Percentiles rank a stretch among this genome's conserved stretches.
Evolutionary conservation across 1,284 basidiomycete species (phyloP).

Genomic region (Lentinula novae-zelandiae): DNA sequence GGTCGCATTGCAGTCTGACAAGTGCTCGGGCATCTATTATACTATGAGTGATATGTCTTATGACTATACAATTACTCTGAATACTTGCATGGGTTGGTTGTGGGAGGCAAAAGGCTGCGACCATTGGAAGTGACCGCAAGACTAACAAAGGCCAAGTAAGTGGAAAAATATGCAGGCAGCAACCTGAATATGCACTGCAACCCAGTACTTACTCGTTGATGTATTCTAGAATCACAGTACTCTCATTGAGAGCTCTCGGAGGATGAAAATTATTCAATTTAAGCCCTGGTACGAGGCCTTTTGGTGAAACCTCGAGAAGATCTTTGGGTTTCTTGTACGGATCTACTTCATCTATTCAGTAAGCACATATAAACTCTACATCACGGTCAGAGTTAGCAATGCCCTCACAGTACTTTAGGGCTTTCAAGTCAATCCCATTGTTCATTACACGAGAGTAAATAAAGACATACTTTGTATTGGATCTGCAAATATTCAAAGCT

Average conservation of each 20-base stretch:
- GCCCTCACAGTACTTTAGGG: conserved; percentile 14
- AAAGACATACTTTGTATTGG: conserved; percentile 47
- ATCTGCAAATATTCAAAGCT: conserved; percentile 61
- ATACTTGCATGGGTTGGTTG: conserved; percentile 55
- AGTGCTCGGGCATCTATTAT: conserved; percentile 59
- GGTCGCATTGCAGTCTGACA: conserved; percentile 66
- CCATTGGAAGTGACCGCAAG: conserved; percentile 23
- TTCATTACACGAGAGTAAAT: neutral
- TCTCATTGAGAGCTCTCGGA: conserved; percentile 61
- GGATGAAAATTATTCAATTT: conserved; percentile 50
- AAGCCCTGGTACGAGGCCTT: conserved; percentile 74
- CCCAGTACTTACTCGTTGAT: conserved; percentile 58
- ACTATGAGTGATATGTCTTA: neutral
- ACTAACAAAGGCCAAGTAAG: neutral
- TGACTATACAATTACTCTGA: neutral
- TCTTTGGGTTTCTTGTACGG: conserved; percentile 79
- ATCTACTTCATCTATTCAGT: conserved; percentile 64
- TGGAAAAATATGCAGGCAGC: neutral
- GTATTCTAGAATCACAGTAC: conserved; percentile 70
- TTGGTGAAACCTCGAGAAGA: conserved; percentile 75
- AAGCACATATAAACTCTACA: neutral
- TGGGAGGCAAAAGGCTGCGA: conserved; percentile 53
- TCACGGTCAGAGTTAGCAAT: neutral
- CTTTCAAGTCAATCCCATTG: neutral
- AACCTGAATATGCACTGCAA: neutral